Evolutionary conservation across 129 eudicot genomes (phyloP), one percentile per base, ranked within the genome.

Genomic region (Mikania micrantha): DNA sequence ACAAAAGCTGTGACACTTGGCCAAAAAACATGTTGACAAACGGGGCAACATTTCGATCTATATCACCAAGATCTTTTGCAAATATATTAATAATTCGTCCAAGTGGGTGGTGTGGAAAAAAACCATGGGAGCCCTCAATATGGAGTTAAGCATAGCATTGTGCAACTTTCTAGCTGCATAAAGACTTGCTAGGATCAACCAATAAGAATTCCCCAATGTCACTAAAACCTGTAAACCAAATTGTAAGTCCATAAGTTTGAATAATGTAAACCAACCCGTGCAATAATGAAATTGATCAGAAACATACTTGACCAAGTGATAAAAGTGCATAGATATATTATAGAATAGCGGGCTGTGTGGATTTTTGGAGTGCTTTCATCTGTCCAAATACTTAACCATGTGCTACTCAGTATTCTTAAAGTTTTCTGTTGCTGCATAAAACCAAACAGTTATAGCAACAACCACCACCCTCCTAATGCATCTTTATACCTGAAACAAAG

Each of bases 371-470:
- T 65, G 75, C 95, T 93, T 76, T 84, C 84, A 63, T 88, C 90
- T 47, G 98, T 93, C 98, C 98, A 93, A 24, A 79, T 54, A 75
- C 98, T 88, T 63, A 93, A 77, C 98, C 98, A 93, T 21, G 98
- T 86, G 74, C 98, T 93, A 78, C 98, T 88, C 71, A 76, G 34
- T 82, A 93, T 82, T 77, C 98, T 82, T 24, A 93, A 80, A 64
- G 83, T 75, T 81, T 81, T 93, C 98, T 44, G 95, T 93, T 34
- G 79, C 67, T 15, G 73, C 71, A 73, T 93, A 93, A 75, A 95
- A 93, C 61, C 63, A 40, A 93, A 79, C 47, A 93, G 73, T 82
- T 82, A 88, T 54, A 72, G 53, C 82, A 21, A 93, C 95, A 10
- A 86, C 98, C 91, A 86, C 79, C 81, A 76, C 36, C 96, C 98